phyloP scores from a whole-genome alignment of 139 green algal species.

The Coelastrella sp. region DNA sequence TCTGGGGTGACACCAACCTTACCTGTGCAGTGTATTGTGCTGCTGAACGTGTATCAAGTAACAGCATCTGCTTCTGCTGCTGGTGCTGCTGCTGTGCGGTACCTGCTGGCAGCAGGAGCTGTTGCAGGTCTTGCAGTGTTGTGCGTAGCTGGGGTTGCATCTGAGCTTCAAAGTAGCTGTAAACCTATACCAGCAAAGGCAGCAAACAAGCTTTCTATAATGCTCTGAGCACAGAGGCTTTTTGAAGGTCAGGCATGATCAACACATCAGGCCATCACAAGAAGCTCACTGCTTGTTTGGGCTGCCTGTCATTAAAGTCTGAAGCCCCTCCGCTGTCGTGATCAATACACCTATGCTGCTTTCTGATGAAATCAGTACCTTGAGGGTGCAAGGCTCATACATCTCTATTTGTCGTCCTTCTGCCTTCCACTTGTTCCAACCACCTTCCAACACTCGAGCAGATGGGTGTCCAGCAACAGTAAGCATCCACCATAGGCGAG shows the following conservation, averaged over 20 bases:
- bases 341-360: too few species aligned
- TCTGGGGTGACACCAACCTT: not conserved
- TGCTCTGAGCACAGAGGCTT: not conserved
- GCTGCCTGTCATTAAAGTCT: too few species aligned
- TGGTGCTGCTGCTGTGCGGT: slow-evolving; percentile 23
- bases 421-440: slow-evolving; percentile 46
- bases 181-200: not conserved
- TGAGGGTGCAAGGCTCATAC: slow-evolving; percentile 52
- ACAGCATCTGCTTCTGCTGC: slow-evolving; percentile 24
- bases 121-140: not conserved
- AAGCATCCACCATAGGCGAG: slow-evolving; percentile 53
- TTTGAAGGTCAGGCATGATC: too few species aligned
- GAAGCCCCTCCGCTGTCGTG: too few species aligned
- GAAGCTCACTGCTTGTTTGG: too few species aligned
- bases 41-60: slow-evolving; percentile 37
- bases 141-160: slow-evolving; percentile 16
- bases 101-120: not conserved
- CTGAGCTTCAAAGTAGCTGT: slow-evolving; percentile 35
- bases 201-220: not conserved
- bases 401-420: slow-evolving; percentile 30
- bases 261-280: too few species aligned
- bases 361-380: slow-evolving; percentile 36
- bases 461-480: slow-evolving; percentile 43
- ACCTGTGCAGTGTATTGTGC: slow-evolving; percentile 22
- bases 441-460: slow-evolving; percentile 43